Conservation (phyloP, 2,329 filamentous ascomycete species). For the Ramularia endophylla region DNA sequence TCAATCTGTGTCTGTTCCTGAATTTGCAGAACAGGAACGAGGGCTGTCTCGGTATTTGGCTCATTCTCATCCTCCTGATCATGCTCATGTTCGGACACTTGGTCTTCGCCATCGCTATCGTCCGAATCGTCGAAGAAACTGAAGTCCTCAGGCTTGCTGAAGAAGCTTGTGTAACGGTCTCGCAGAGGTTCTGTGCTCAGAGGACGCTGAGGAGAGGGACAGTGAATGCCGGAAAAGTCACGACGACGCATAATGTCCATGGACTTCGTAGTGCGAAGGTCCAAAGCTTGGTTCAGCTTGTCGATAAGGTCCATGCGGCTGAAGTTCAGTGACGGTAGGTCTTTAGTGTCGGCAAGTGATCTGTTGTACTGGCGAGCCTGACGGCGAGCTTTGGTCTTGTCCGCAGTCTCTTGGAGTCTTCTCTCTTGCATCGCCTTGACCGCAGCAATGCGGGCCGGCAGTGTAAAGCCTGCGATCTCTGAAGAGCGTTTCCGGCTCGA, state of each 20-base stretch:
- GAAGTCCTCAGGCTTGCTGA: conserved; percentile 38
- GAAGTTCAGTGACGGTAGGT: conserved; percentile 45
- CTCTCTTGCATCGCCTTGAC: conserved; percentile 33
- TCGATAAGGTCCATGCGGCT: conserved; percentile 42
- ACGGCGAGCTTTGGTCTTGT: conserved; percentile 26
- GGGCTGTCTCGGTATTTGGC: conserved; percentile 12
- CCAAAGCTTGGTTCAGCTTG: conserved; percentile 40
- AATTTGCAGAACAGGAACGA: conserved; percentile 21
- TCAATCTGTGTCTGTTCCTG: conserved; percentile 23
- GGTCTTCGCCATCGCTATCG: conserved; percentile 17
- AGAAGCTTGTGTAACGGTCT: conserved; percentile 43
- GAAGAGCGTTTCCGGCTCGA: conserved; percentile 21
- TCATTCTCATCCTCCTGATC: conserved; percentile 10
- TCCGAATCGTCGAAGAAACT: conserved; percentile 19
- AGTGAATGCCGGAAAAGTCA: conserved; percentile 28
- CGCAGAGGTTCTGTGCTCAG: conserved; percentile 34
- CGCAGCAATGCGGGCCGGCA: conserved; percentile 30
- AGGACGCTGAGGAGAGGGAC: conserved; percentile 32
- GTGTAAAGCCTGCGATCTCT: conserved; percentile 22
- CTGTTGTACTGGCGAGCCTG: conserved; percentile 25
- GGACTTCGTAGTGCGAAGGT: conserved; percentile 34
- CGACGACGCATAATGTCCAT: conserved; percentile 30
- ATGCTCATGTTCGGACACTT: conserved; percentile 1
- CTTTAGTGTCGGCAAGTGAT: conserved; percentile 33
- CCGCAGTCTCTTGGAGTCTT: conserved; percentile 26